These are phyloP conservation scores for Kwoniella mangroviensis DNA, from an alignment of 768 basidiomycete species.

Conservation along the genomic window DNA sequence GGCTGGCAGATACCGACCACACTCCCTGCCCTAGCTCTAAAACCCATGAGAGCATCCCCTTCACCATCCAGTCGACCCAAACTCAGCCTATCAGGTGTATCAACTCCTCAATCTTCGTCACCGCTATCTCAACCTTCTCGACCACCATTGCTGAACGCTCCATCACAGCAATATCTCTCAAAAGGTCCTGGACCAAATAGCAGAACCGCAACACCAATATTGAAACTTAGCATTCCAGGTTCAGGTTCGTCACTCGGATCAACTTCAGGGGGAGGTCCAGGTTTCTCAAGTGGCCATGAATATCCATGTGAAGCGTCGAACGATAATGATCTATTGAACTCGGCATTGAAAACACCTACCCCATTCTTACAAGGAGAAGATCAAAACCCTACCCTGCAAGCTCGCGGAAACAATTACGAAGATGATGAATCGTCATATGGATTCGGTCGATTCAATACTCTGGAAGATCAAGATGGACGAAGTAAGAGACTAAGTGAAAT, in stretches of 20 bases:
- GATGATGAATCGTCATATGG: conserved; percentile 48
- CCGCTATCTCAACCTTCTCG: conserved; percentile 9
- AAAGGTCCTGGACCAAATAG: not conserved
- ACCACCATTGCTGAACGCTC: conserved; percentile 37
- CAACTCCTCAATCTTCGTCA: conserved; percentile 33
- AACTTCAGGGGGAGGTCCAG: conserved; percentile 8
- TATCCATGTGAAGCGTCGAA: conserved; percentile 21
- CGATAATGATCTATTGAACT: conserved; percentile 26
- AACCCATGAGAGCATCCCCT: conserved; percentile 32
- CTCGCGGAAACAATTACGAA: conserved; percentile 40
- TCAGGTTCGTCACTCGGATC: not conserved
- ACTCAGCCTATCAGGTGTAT: conserved; percentile 45
- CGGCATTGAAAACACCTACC: conserved; percentile 32
- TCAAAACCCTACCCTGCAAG: conserved; percentile 43
- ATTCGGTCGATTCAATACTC: conserved; percentile 37
- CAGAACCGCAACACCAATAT: conserved; percentile 16
- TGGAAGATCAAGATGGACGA: conserved; percentile 9
- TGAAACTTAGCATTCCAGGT: conserved; percentile 41
- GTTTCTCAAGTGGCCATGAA: conserved; percentile 27
- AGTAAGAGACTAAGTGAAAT: conserved; percentile 35
- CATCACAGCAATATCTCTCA: conserved; percentile 21
- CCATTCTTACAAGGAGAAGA: conserved; percentile 36
- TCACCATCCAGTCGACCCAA: conserved; percentile 39
- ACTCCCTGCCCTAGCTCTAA: conserved; percentile 32
- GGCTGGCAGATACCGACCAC: conserved; percentile 47